phyloP scores from a whole-genome alignment of 1,139 yeast species.

The Scheffersomyces segobiensis region DNA sequence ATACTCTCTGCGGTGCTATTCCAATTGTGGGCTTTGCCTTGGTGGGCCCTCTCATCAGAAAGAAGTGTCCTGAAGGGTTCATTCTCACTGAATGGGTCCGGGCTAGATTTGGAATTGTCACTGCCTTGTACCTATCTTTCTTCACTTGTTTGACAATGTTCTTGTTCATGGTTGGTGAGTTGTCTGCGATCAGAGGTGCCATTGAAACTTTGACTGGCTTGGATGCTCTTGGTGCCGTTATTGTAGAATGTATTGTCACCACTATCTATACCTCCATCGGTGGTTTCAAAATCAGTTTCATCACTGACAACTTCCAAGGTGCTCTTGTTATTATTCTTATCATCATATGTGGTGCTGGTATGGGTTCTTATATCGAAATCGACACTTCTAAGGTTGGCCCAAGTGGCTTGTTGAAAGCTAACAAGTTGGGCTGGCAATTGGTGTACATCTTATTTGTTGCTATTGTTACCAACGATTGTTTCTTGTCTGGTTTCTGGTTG shows the following conservation, averaged over 20 bases:
- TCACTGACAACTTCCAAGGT: slow-evolving; percentile 90
- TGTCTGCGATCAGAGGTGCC: slow-evolving; percentile 76
- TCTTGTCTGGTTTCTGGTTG: slow-evolving; percentile 91
- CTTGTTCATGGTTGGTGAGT: slow-evolving; percentile 84
- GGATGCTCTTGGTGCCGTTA: slow-evolving; percentile 77
- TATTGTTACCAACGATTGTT: slow-evolving; percentile 84
- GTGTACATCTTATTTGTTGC: slow-evolving; percentile 83
- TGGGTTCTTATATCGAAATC: slow-evolving; percentile 75
- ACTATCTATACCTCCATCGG: slow-evolving; percentile 86
- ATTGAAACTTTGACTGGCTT: slow-evolving; percentile 77
- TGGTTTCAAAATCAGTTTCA: slow-evolving; percentile 85
- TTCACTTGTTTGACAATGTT: slow-evolving; percentile 87
- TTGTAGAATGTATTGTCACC: slow-evolving; percentile 86
- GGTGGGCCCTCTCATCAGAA: slow-evolving; percentile 79
- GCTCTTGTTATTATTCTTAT: slow-evolving; percentile 64
- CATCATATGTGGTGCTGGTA: slow-evolving; percentile 73
- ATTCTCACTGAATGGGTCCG: slow-evolving; percentile 95
- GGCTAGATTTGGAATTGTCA: slow-evolving; percentile 68
- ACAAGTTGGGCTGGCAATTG: slow-evolving; percentile 84
- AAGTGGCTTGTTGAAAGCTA: slow-evolving; percentile 63
- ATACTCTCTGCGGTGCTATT: slow-evolving; percentile 76
- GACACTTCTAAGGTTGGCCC: slow-evolving; percentile 63
- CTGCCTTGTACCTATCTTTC: slow-evolving; percentile 74
- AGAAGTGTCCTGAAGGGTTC: slow-evolving; percentile 84
- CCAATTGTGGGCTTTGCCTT: slow-evolving; percentile 83